Conservation (phyloP, 148 eudicot genomes). For the Talinum fruticosum region DNA sequence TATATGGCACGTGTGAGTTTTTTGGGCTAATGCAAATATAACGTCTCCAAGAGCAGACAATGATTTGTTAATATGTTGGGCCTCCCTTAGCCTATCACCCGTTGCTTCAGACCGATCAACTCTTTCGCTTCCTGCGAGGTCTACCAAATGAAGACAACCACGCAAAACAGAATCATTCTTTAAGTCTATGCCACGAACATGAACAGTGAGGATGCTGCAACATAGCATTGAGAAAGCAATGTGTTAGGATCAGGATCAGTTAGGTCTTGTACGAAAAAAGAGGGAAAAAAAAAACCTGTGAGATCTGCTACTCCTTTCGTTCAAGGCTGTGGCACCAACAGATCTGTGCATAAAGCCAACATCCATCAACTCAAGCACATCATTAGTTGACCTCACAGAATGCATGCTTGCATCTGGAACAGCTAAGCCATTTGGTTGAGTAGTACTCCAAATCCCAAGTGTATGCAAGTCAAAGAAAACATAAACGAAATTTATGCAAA, state of each 20-base stretch:
- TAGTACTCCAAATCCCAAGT: slow-evolving; percentile 87
- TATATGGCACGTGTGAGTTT: slow-evolving; percentile 80
- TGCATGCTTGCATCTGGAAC: slow-evolving; percentile 99
- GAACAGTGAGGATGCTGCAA: slow-evolving; percentile 88
- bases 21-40: slow-evolving; percentile 80
- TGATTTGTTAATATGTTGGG: slow-evolving; percentile 96
- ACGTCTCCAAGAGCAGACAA: slow-evolving; percentile 95
- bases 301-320: slow-evolving; percentile 97
- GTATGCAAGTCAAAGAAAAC: slow-evolving; percentile 83
- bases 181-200: slow-evolving; percentile 85
- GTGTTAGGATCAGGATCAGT: background rate
- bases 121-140: slow-evolving; percentile 98
- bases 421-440: slow-evolving; percentile 93
- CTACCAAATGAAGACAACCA: slow-evolving; percentile 92
- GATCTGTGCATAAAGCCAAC: slow-evolving; percentile 88
- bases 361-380: slow-evolving; percentile 84
- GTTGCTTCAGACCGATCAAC: slow-evolving; percentile 94
- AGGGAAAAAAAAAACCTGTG: slow-evolving; percentile 85
- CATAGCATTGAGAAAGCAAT: slow-evolving; percentile 14
- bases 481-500: background rate
- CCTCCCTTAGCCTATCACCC: slow-evolving; percentile 88
- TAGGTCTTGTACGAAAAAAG: slow-evolving; percentile 16
- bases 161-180: slow-evolving; percentile 69
- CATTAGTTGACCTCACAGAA: slow-evolving; percentile 73
- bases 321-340: slow-evolving; percentile 87